Evolutionary conservation across 176 grass and related monocot genomes (phyloP).

Genomic region (Saccharum spontaneum): DNA sequence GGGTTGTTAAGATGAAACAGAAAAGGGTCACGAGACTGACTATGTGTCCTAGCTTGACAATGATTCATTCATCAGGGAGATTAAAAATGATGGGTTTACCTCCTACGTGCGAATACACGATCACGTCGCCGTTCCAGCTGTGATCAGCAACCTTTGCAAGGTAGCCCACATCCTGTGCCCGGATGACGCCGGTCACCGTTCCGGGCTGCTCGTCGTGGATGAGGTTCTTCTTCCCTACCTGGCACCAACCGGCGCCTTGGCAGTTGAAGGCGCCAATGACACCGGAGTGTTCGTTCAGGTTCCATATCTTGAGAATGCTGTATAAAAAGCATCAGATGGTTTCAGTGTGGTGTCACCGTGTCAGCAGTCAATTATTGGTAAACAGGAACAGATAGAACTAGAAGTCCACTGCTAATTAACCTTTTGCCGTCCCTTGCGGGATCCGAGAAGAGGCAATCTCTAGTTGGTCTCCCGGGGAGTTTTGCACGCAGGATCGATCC

Average conservation of each 20-base stretch:
- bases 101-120: conserved; percentile 62
- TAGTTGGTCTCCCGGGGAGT: conserved; percentile 64
- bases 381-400: background rate
- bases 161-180: conserved; percentile 49
- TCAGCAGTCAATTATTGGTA: background rate
- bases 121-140: conserved; percentile 59
- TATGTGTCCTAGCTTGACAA: background rate
- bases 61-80: background rate
- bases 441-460: conserved; percentile 79
- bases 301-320: conserved; percentile 87
- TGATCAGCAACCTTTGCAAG: conserved; percentile 43
- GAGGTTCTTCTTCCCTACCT: conserved; percentile 58
- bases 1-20: background rate
- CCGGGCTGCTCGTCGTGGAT: conserved; percentile 76
- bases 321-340: background rate
- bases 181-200: conserved; percentile 56
- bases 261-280: conserved; percentile 88
- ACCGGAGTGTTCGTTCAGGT: conserved; percentile 74
- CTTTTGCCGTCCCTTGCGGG: conserved; percentile 81
- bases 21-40: background rate
- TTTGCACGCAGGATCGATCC: conserved; percentile 79
- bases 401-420: conserved; percentile 18
- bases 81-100: conserved; percentile 14
- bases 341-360: background rate
- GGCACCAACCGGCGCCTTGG: conserved; percentile 83